Conservation (phyloP, 192 early-diverging fungal species). For the Podila clonocystis region DNA sequence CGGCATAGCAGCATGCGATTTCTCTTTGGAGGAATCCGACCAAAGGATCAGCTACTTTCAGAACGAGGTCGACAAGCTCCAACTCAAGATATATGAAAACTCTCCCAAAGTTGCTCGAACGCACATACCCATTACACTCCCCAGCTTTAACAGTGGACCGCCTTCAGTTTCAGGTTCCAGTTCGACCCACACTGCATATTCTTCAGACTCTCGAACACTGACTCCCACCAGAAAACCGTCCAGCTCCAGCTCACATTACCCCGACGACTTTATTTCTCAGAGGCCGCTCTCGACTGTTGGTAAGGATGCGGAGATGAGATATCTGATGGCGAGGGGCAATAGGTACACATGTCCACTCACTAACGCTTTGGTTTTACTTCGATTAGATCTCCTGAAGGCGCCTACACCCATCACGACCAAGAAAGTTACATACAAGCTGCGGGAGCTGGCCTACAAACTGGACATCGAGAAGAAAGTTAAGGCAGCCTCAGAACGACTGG, state of each 20-base stretch:
- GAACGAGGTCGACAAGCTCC: constrained; percentile 70
- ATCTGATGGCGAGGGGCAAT: too few species aligned
- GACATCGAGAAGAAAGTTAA: constrained; percentile 94
- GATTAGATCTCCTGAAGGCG: constrained; percentile 72
- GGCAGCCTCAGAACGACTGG: constrained; percentile 81
- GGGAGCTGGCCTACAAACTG: constrained; percentile 90
- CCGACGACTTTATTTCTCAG: constrained; percentile 46
- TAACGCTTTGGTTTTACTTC: too few species aligned
- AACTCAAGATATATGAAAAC: constrained; percentile 44
- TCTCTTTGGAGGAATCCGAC: constrained; percentile 69
- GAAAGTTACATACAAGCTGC: constrained; percentile 83
- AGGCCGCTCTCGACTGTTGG: constrained; percentile 42
- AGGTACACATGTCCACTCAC: too few species aligned
- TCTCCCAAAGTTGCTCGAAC: constrained; percentile 17
- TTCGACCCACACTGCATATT: background rate
- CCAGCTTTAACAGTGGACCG: constrained; percentile 31
- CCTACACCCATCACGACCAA: constrained; percentile 70
- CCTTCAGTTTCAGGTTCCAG: background rate
- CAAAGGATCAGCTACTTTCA: constrained; percentile 75
- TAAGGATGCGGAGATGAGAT: background rate
- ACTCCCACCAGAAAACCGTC: constrained; percentile 18
- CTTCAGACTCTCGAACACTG: background rate
- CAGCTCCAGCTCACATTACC: constrained; percentile 41
- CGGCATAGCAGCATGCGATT: constrained; percentile 75
- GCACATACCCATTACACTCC: constrained; percentile 32